Percentiles rank a stretch among this genome's conserved stretches.
phyloP scores from a whole-genome alignment of 1,139 yeast species.

The Pichia sp. region DNA sequence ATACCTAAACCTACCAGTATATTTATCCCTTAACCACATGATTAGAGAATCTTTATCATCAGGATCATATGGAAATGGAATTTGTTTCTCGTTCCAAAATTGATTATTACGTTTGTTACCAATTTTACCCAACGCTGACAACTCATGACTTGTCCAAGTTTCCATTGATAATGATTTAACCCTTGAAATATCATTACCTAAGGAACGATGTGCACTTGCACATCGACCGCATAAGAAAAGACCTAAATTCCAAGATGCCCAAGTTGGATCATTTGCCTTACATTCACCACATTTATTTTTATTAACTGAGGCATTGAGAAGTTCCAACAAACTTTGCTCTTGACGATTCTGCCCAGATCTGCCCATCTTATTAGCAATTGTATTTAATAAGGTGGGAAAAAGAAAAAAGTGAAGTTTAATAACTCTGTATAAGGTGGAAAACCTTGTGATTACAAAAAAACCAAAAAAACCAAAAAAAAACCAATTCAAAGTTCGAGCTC shows the following conservation, averaged over 20 bases:
- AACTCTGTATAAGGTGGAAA: not conserved
- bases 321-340: conserved; percentile 27
- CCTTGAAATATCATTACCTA: conserved; percentile 68
- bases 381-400: not conserved
- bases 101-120: conserved; percentile 62
- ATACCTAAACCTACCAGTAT: conserved; percentile 42
- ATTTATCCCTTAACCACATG: conserved; percentile 48
- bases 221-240: conserved; percentile 71
- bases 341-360: conserved; percentile 13
- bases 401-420: not conserved
- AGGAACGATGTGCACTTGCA: conserved; percentile 69
- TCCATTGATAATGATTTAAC: conserved; percentile 82
- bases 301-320: conserved; percentile 38
- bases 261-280: conserved; percentile 53
- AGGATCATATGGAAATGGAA: conserved; percentile 66
- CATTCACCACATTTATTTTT: conserved; percentile 72
- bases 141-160: conserved; percentile 59
- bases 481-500: not conserved
- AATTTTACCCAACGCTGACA: conserved; percentile 50
- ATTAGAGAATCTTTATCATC: conserved; percentile 55
- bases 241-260: conserved; percentile 49
- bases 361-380: not conserved
- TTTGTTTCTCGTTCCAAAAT: conserved; percentile 56
- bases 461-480: not conserved
- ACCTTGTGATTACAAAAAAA: not conserved